Conservation (phyloP, 1,284 basidiomycete genomes). For the Caloboletus firmus region DNA sequence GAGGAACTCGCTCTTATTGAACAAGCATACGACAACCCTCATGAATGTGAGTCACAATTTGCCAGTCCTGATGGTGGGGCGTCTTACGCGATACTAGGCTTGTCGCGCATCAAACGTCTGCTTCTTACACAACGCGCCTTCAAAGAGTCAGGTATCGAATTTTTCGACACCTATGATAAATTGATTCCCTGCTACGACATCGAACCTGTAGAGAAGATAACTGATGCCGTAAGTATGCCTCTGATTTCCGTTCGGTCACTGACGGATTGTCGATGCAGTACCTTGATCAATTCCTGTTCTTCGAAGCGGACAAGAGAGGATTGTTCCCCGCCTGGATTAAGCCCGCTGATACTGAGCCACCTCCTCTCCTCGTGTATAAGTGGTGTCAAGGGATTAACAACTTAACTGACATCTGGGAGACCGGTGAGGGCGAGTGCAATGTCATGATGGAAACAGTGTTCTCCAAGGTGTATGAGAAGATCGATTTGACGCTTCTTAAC, state of each 20-base stretch:
- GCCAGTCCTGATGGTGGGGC: background rate
- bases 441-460: slow-evolving; percentile 98
- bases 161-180: slow-evolving; percentile 95
- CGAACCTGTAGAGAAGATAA: slow-evolving; percentile 98
- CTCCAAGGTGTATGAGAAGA: slow-evolving; percentile 96
- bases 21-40: slow-evolving; percentile 94
- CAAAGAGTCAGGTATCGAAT: slow-evolving; percentile 96
- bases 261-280: slow-evolving; percentile 50
- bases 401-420: slow-evolving; percentile 95
- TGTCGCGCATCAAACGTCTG: slow-evolving; percentile 95
- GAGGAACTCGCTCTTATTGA: slow-evolving; percentile 96
- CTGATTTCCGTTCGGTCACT: slow-evolving; percentile 10
- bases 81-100: slow-evolving; percentile 43
- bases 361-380: slow-evolving; percentile 95
- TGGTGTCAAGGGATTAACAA: slow-evolving; percentile 96
- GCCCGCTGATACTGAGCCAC: slow-evolving; percentile 93
- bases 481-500: slow-evolving; percentile 92
- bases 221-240: slow-evolving; percentile 71
- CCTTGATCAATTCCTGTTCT: slow-evolving; percentile 88
- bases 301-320: slow-evolving; percentile 94
- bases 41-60: slow-evolving; percentile 63
- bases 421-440: slow-evolving; percentile 92
- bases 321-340: slow-evolving; percentile 98
- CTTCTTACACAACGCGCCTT: slow-evolving; percentile 94
- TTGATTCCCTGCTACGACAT: slow-evolving; percentile 98